Evolutionary conservation across 805 yeast species (phyloP).

Genomic region (Cyberlindnera veronae): DNA sequence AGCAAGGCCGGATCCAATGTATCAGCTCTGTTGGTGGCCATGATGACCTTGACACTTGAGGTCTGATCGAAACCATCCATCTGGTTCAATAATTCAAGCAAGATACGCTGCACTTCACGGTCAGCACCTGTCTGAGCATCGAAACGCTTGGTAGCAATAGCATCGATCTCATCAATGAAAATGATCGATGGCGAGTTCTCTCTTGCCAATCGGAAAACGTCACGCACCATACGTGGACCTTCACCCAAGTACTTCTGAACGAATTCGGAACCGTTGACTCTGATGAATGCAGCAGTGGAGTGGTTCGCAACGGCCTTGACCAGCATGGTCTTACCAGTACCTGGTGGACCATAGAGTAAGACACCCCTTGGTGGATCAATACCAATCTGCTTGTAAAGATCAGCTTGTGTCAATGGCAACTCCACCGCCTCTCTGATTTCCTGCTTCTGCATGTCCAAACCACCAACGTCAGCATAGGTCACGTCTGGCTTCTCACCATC

Average conservation of each 20-base stretch:
- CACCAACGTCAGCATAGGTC: constrained; percentile 97
- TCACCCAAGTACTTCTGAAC: constrained; percentile 96
- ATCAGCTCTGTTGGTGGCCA: constrained; percentile 96
- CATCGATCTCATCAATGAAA: constrained; percentile 94
- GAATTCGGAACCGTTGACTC: constrained; percentile 95
- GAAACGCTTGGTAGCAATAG: constrained; percentile 91
- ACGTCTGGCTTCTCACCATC: constrained; percentile 91
- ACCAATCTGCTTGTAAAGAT: constrained; percentile 94
- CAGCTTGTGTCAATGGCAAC: constrained; percentile 86
- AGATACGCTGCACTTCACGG: constrained; percentile 92
- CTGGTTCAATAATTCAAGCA: constrained; percentile 90
- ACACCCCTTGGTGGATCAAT: constrained; percentile 99
- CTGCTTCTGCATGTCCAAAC: constrained; percentile 98
- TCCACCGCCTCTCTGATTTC: constrained; percentile 99
- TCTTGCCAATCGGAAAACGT: constrained; percentile 87
- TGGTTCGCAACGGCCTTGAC: constrained; percentile 99
- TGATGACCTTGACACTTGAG: constrained; percentile 88
- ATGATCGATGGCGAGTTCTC: constrained; percentile 92
- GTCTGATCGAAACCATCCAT: constrained; percentile 92
- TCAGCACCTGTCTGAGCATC: constrained; percentile 84
- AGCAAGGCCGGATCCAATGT: constrained; percentile 98
- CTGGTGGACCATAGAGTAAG: constrained; percentile 98
- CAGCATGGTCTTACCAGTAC: constrained; percentile 93
- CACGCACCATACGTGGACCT: constrained; percentile 89
- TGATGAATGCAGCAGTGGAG: constrained; percentile 91